Evolutionary conservation across 257 asterid genomes (phyloP).

Genomic region (Gentiana macrophylla): DNA sequence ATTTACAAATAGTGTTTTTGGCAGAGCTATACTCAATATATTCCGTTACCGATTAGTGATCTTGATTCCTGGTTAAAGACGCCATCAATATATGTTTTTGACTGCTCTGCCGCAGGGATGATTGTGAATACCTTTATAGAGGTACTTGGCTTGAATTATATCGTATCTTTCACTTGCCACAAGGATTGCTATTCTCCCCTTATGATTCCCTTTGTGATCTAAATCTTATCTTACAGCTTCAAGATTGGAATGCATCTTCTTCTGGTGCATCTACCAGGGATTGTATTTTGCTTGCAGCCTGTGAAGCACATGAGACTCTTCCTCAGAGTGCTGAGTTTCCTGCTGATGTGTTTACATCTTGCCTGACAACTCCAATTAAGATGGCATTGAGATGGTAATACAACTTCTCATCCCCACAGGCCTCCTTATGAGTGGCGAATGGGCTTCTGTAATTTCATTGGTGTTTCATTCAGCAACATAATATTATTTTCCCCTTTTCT

Average conservation of each 20-base stretch:
- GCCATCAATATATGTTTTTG: conserved; percentile 95
- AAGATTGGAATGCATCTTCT: conserved; percentile 56
- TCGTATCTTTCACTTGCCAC: conserved; percentile 1
- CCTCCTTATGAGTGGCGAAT: conserved; percentile 2
- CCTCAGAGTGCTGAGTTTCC: conserved; percentile 98
- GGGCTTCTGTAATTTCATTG: neutral
- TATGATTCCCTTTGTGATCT: neutral
- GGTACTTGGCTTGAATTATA: conserved; percentile 24
- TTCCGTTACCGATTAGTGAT: conserved; percentile 81
- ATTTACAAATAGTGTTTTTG: conserved; percentile 9
- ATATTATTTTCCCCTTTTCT: no score
- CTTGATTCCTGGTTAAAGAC: conserved; percentile 97
- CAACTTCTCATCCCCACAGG: conserved; percentile 6
- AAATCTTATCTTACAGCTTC: conserved; percentile 45
- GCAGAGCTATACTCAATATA: conserved; percentile 95
- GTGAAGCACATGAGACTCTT: conserved; percentile 75
- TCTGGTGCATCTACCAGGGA: conserved; percentile 42
- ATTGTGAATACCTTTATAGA: conserved; percentile 78
- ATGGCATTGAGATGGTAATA: conserved; percentile 95
- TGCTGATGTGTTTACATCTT: conserved; percentile 94
- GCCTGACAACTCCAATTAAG: conserved; percentile 94
- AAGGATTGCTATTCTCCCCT: neutral
- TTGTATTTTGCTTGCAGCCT: conserved; percentile 91
- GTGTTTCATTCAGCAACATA: neutral
- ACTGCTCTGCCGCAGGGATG: conserved; percentile 98